A percentile compares a stretch with the other conserved stretches of the same genome.
Evolutionary conservation across 495 filamentous ascomycete genomes (phyloP).

Genomic region (Geopyxis carbonaria): DNA sequence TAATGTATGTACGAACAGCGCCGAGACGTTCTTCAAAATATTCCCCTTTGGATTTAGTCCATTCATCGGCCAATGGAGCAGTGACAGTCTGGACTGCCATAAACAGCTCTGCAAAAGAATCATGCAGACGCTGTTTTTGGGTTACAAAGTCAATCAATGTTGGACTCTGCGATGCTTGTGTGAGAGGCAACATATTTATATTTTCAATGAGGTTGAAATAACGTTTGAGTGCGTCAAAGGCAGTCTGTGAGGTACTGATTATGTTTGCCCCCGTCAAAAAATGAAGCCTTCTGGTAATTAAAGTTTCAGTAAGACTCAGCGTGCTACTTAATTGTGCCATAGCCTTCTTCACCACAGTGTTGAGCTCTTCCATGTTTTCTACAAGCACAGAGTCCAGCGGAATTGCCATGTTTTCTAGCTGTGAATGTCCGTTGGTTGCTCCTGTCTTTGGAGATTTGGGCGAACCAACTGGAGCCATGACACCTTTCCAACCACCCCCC

Average conservation of each 20-base stretch:
- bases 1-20: constrained; percentile 53
- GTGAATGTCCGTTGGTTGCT: constrained; percentile 25
- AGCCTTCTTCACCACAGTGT: constrained; percentile 26
- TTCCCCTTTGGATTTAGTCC: constrained; percentile 78
- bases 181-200: constrained; percentile 19
- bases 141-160: constrained; percentile 72
- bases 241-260: constrained; percentile 13
- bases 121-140: constrained; percentile 84
- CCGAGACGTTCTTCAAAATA: constrained; percentile 78
- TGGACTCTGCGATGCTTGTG: constrained; percentile 41
- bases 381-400: constrained; percentile 55
- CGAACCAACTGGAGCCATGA: constrained; percentile 1
- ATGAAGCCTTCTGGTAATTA: constrained; percentile 16
- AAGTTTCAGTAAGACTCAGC: constrained; percentile 14
- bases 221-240: constrained; percentile 19
- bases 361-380: constrained; percentile 69
- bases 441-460: constrained; percentile 1
- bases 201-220: constrained; percentile 23
- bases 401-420: constrained; percentile 15
- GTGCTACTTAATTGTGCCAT: constrained; percentile 57
- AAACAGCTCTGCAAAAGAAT: constrained; percentile 77
- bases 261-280: constrained; percentile 14
- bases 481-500: constrained; percentile 70
- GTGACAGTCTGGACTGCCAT: constrained; percentile 73
- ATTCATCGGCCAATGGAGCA: constrained; percentile 82